Conservation (phyloP, 2,329 filamentous ascomycete species). For the Juglanconis oblonga region DNA sequence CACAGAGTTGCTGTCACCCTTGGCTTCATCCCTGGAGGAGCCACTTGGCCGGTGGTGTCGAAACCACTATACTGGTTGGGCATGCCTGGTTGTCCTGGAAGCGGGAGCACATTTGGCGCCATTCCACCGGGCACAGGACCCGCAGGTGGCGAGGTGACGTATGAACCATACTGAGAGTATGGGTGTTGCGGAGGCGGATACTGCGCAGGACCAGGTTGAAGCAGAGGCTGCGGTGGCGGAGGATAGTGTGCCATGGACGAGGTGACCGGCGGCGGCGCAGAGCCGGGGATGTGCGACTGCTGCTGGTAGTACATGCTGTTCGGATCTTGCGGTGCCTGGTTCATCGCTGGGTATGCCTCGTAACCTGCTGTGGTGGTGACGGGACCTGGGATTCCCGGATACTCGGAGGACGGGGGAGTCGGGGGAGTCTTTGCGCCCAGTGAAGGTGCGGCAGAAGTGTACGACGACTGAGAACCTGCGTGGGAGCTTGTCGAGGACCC, state of each 20-base stretch:
- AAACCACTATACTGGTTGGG: slow-evolving; percentile 58
- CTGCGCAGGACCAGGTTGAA: slow-evolving; percentile 68
- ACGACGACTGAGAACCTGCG: slow-evolving; percentile 52
- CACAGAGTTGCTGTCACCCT: slow-evolving; percentile 93
- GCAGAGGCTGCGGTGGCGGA: slow-evolving; percentile 72
- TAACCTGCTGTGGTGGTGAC: slow-evolving; percentile 27
- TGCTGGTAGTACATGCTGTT: slow-evolving; percentile 69
- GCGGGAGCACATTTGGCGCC: slow-evolving; percentile 64
- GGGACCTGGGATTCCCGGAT: slow-evolving; percentile 40
- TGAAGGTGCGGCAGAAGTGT: slow-evolving; percentile 53
- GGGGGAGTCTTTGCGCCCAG: slow-evolving; percentile 69
- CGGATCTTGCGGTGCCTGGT: slow-evolving; percentile 68
- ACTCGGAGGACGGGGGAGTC: slow-evolving; percentile 63
- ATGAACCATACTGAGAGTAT: slow-evolving; percentile 62
- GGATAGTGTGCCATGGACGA: slow-evolving; percentile 74
- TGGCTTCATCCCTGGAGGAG: slow-evolving; percentile 92
- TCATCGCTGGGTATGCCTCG: slow-evolving; percentile 64
- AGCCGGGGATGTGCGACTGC: slow-evolving; percentile 71
- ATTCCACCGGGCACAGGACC: slow-evolving; percentile 70
- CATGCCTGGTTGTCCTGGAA: slow-evolving; percentile 59
- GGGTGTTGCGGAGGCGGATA: slow-evolving; percentile 63
- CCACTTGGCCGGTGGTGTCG: slow-evolving; percentile 88
- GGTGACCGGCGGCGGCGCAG: slow-evolving; percentile 71
- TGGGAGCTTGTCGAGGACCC: slow-evolving; percentile 55
- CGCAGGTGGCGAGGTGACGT: slow-evolving; percentile 76